Percentiles rank a stretch among this genome's conserved stretches.
Evolutionary conservation across 129 eudicot genomes (phyloP).

Genomic region (Cynara cardunculus): DNA sequence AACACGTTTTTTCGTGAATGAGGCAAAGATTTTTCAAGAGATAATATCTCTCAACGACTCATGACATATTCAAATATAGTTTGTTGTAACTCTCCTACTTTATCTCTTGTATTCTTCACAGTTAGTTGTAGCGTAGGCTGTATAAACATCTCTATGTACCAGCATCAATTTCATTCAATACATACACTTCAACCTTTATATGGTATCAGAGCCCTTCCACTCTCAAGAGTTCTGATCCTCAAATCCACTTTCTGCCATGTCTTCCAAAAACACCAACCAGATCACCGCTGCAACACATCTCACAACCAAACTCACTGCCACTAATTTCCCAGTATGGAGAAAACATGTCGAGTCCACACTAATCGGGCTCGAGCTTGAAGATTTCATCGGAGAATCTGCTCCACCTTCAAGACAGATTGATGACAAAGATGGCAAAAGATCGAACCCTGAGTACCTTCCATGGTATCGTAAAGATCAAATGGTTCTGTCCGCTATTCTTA

Average conservation of each 20-base stretch:
- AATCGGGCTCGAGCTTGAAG: background rate
- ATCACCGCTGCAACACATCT: background rate
- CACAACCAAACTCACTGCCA: background rate
- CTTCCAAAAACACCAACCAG: background rate
- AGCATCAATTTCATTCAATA: too few relatives aligned
- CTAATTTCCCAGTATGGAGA: background rate
- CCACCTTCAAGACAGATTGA: background rate
- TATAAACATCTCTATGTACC: too few relatives aligned
- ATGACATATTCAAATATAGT: too few relatives aligned
- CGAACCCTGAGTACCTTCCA: background rate
- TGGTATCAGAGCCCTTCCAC: background rate
- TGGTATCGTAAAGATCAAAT: conserved; percentile 3
- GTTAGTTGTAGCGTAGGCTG: too few relatives aligned
- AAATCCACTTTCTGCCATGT: background rate
- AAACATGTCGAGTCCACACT: background rate
- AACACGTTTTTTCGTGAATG: background rate
- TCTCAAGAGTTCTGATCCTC: background rate
- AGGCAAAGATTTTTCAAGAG: too few relatives aligned
- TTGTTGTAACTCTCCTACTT: too few relatives aligned
- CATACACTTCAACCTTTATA: background rate
- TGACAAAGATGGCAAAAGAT: background rate
- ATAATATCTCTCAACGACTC: too few relatives aligned
- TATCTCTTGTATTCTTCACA: too few relatives aligned
- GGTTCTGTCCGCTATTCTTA: background rate
- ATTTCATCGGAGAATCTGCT: background rate